Conservation (phyloP, 306 rosid species). For the Ormosia semicastrata region DNA sequence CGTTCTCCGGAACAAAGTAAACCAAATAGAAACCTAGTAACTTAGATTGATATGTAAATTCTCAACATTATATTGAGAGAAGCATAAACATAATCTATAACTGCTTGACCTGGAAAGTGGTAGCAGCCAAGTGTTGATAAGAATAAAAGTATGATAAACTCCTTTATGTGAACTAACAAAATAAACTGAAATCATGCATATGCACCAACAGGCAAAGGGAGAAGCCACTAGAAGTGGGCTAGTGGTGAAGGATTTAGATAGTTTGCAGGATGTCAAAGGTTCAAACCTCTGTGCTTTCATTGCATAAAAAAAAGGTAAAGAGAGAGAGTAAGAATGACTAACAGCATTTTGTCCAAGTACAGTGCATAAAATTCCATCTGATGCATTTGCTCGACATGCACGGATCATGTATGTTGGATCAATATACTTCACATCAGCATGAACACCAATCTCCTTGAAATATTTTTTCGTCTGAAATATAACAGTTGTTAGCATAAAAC, state of each 20-base stretch:
- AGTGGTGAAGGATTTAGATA: not conserved
- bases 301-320: not conserved
- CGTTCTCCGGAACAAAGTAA: not conserved
- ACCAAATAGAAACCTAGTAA: not conserved
- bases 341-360: conserved; percentile 99
- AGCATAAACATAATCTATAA: not conserved
- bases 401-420: conserved; percentile 99
- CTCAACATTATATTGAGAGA: conserved; percentile 6
- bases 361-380: conserved; percentile 94
- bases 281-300: not conserved
- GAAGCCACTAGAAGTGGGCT: not conserved
- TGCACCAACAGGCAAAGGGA: not conserved
- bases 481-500: conserved; percentile 2
- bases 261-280: not conserved
- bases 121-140: not conserved
- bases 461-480: conserved; percentile 64
- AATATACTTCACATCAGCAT: conserved; percentile 91
- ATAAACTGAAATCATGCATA: not conserved
- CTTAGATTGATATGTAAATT: not conserved
- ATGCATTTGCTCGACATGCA: conserved; percentile 94
- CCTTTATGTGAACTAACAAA: not conserved
- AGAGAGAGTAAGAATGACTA: conserved; percentile 41
- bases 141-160: not conserved
- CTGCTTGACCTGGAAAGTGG: not conserved
- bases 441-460: conserved; percentile 71